Evolutionary conservation across 768 basidiomycete species (phyloP).

Genomic region (Phallus indusiatus): DNA sequence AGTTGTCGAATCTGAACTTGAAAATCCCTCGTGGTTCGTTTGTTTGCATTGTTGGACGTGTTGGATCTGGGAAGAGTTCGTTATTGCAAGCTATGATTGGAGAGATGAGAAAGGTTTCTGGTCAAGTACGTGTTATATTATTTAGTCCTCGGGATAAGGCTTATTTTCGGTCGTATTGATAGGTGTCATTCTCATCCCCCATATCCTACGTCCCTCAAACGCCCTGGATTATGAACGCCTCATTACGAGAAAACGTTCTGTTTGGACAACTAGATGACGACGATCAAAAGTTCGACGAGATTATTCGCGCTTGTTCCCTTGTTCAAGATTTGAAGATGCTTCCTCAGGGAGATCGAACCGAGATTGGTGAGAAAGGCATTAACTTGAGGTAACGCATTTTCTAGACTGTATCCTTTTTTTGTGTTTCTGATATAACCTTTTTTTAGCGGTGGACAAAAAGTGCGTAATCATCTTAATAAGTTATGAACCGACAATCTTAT

Average conservation of each 20-base stretch:
- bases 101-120: slow-evolving; percentile 56
- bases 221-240: slow-evolving; percentile 61
- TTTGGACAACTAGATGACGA: slow-evolving; percentile 58
- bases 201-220: slow-evolving; percentile 52
- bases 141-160: neutral
- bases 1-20: slow-evolving; percentile 37
- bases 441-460: slow-evolving; percentile 27
- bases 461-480: slow-evolving; percentile 2
- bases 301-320: slow-evolving; percentile 58
- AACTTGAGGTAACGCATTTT: slow-evolving; percentile 33
- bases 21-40: slow-evolving; percentile 46
- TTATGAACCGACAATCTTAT: neutral
- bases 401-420: neutral
- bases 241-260: slow-evolving; percentile 61
- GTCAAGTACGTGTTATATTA: slow-evolving; percentile 33
- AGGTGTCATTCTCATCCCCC: neutral
- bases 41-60: slow-evolving; percentile 63
- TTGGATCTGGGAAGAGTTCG: slow-evolving; percentile 68
- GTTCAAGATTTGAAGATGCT: slow-evolving; percentile 64
- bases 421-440: neutral
- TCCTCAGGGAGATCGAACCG: slow-evolving; percentile 57
- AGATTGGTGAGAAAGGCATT: slow-evolving; percentile 73
- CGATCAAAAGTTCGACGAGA: slow-evolving; percentile 44
- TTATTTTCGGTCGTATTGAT: neutral
- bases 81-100: slow-evolving; percentile 49